A percentile compares a stretch with the other conserved stretches of the same genome.
Conservation (phyloP, 139 green algal species). For the Tetratostichococcus sp. region DNA sequence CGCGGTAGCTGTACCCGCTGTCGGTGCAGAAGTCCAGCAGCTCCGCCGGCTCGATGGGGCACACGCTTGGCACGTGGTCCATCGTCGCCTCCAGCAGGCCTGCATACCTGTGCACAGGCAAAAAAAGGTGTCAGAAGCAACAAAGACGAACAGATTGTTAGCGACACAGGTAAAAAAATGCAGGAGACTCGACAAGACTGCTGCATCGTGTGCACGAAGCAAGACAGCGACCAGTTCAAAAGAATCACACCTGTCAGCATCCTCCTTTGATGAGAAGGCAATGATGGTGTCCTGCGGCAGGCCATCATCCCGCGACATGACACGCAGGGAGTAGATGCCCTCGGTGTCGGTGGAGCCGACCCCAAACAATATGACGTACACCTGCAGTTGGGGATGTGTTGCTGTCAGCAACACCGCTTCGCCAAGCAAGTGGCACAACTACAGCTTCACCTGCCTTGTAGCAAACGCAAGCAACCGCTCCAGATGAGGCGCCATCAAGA, state of each 20-base stretch:
- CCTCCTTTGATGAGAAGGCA: slow-evolving; percentile 67
- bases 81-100: slow-evolving; percentile 74
- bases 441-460: too few relatives aligned
- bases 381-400: too few relatives aligned
- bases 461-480: too few relatives aligned
- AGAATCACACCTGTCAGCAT: slow-evolving; percentile 55
- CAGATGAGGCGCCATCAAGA: too few relatives aligned
- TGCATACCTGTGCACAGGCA: slow-evolving; percentile 45
- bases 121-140: not conserved
- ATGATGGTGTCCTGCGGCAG: slow-evolving; percentile 81
- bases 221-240: too few relatives aligned
- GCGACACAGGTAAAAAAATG: too few relatives aligned
- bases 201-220: too few relatives aligned
- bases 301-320: slow-evolving; percentile 36
- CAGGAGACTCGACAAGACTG: too few relatives aligned
- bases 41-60: slow-evolving; percentile 59
- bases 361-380: slow-evolving; percentile 80
- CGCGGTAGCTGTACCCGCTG: slow-evolving; percentile 59
- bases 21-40: slow-evolving; percentile 73
- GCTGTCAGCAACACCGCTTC: not conserved
- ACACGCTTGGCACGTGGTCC: slow-evolving; percentile 61
- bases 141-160: too few relatives aligned
- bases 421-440: too few relatives aligned
- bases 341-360: slow-evolving; percentile 66
- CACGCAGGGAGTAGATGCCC: slow-evolving; percentile 78